Conservation (phyloP, 108 stramenopile species). For the Nitzschia sp. region DNA sequence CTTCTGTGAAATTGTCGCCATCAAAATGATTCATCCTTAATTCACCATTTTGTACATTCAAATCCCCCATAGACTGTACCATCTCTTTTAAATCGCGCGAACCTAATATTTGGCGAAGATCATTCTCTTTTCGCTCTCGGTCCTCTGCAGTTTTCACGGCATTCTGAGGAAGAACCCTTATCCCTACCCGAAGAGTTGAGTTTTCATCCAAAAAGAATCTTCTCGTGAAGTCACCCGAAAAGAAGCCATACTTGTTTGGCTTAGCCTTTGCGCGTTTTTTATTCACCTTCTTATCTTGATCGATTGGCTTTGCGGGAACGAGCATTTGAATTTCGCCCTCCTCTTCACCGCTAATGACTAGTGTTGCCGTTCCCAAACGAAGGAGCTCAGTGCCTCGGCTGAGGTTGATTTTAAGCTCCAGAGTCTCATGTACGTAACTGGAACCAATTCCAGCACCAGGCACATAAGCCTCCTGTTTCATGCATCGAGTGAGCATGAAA, state of each 20-base stretch:
- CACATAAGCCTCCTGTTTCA: slow-evolving; percentile 18
- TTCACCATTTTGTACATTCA: neutral
- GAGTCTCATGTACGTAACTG: slow-evolving; percentile 37
- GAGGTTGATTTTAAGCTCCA: slow-evolving; percentile 37
- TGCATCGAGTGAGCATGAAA: slow-evolving; percentile 26
- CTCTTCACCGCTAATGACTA: slow-evolving; percentile 53
- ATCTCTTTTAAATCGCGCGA: slow-evolving; percentile 8
- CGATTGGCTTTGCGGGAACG: slow-evolving; percentile 21
- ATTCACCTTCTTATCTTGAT: slow-evolving; percentile 18
- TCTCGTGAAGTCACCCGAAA: slow-evolving; percentile 22
- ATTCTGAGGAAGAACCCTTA: slow-evolving; percentile 40
- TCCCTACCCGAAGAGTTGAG: slow-evolving; percentile 34
- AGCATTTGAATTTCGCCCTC: slow-evolving; percentile 34
- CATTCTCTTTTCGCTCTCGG: slow-evolving; percentile 21
- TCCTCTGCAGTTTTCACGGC: slow-evolving; percentile 4
- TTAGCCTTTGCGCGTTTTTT: slow-evolving; percentile 15
- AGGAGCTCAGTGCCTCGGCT: slow-evolving; percentile 49
- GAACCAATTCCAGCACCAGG: slow-evolving; percentile 19
- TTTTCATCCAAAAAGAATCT: slow-evolving; percentile 38
- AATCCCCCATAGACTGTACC: neutral
- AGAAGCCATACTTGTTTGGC: slow-evolving; percentile 31
- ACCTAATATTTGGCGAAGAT: slow-evolving; percentile 18
- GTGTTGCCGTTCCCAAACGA: slow-evolving; percentile 43
- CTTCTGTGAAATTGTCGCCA: neutral
- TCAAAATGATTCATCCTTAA: neutral